A percentile compares a stretch with the other conserved stretches of the same genome.
phyloP scores from a whole-genome alignment of 495 filamentous ascomycete species.

The Daldinia concentrica region DNA sequence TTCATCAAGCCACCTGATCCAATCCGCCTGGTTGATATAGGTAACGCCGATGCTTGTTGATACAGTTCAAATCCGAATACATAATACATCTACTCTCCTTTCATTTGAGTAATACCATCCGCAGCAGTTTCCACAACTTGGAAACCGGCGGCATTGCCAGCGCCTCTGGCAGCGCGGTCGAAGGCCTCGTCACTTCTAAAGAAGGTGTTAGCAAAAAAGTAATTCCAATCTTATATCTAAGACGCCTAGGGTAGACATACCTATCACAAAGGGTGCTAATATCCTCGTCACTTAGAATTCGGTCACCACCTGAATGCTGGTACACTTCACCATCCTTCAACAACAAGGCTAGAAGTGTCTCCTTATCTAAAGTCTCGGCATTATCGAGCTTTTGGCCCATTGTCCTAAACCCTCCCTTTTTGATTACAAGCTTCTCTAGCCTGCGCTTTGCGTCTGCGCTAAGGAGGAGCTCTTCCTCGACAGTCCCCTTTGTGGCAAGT shows the following conservation, averaged over 20 bases:
- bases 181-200: constrained; percentile 84
- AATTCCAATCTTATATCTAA: neutral
- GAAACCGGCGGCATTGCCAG: constrained; percentile 69
- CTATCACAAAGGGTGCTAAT: constrained; percentile 79
- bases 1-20: neutral
- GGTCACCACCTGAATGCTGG: constrained; percentile 62
- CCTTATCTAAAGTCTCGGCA: constrained; percentile 62
- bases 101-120: constrained; percentile 54
- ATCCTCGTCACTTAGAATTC: constrained; percentile 80
- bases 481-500: constrained; percentile 89
- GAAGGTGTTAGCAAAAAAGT: constrained; percentile 11
- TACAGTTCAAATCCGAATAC: neutral
- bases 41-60: constrained; percentile 20
- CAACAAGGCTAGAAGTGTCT: constrained; percentile 67
- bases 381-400: constrained; percentile 67
- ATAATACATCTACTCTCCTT: constrained; percentile 19
- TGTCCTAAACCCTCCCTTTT: constrained; percentile 79
- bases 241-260: constrained; percentile 18
- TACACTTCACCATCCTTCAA: constrained; percentile 72
- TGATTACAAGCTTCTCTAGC: constrained; percentile 93
- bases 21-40: constrained; percentile 4
- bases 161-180: constrained; percentile 75
- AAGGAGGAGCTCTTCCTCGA: constrained; percentile 88
- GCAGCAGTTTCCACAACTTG: constrained; percentile 72
- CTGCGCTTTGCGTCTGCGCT: constrained; percentile 94